Evolutionary conservation across 2,329 filamentous ascomycete genomes (phyloP).

Genomic region (Pseudogymnoascus destructans): DNA sequence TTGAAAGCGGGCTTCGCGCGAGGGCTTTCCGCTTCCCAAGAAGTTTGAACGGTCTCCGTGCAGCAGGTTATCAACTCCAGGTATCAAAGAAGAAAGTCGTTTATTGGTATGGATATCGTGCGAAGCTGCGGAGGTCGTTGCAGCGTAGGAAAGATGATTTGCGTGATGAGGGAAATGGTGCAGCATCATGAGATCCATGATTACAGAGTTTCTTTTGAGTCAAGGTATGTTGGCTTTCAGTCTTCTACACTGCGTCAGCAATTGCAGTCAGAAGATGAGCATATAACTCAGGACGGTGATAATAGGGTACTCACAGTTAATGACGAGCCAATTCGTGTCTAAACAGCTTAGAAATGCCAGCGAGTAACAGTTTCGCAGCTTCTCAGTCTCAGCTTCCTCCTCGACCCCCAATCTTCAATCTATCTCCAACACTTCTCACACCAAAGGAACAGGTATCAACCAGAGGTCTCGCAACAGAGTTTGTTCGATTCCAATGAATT

Average conservation of each 20-base stretch:
- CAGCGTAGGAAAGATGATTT: not conserved
- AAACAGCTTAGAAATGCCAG: not conserved
- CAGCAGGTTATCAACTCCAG: not conserved
- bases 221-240: constrained; percentile 3
- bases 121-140: not conserved
- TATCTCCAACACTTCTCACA: constrained; percentile 1
- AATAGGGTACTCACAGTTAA: not conserved
- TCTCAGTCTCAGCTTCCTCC: not conserved
- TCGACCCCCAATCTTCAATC: not conserved
- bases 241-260: not conserved
- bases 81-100: not conserved
- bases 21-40: not conserved
- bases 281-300: not conserved
- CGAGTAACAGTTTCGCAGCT: constrained; percentile 1
- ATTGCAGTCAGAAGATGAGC: not conserved
- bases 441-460: not conserved
- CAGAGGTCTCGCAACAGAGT: constrained; percentile 3
- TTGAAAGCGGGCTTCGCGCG: not conserved
- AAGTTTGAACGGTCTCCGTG: constrained; percentile 4
- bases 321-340: not conserved
- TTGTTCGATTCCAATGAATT: constrained; percentile 5
- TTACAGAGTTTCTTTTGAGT: not conserved
- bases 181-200: constrained; percentile 6
- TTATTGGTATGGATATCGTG: constrained; percentile 10
- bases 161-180: not conserved